Evolutionary conservation across 306 rosid genomes (phyloP).

Genomic region (apple (Malus domestica)): ASM211411v1 NC_041801.1:44280501-44281000

Average conservation of each 20-base stretch:
- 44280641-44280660: background rate
- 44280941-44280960: background rate
- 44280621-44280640: slow-evolving; percentile 2
- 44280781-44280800: slow-evolving; percentile 61
- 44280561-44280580: slow-evolving; percentile 57
- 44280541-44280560: slow-evolving; percentile 77
- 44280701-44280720: background rate
- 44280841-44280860: slow-evolving; percentile 40
- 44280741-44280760: background rate
- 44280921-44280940: slow-evolving; percentile 58
- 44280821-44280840: slow-evolving; percentile 30
- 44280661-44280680: background rate
- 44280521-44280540: slow-evolving; percentile 62
- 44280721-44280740: background rate
- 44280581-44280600: slow-evolving; percentile 57
- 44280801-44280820: slow-evolving; percentile 44
- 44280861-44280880: slow-evolving; percentile 63
- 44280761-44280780: slow-evolving; percentile 32
- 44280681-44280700: background rate
- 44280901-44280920: slow-evolving; percentile 58
- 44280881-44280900: slow-evolving; percentile 33
- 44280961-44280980: background rate
- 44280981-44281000: background rate
- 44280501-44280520: slow-evolving; percentile 60
- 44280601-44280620: slow-evolving; percentile 2